Base-by-base conservation (phyloP, 345 rosid genomes). In the Lumnitzera littorea region DNA sequence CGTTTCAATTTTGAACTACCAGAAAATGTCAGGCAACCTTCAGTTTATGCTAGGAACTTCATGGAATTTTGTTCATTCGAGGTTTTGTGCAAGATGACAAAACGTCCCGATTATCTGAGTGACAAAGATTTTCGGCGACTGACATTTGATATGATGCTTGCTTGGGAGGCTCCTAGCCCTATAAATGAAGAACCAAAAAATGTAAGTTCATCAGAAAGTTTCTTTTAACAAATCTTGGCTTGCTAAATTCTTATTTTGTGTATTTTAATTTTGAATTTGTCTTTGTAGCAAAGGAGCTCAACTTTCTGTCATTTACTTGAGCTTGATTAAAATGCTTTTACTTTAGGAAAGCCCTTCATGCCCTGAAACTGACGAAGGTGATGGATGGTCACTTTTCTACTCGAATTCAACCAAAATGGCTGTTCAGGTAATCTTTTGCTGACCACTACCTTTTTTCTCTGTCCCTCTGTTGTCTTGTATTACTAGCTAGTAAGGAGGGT, bases 61-160 rank as follows among this genome's bases (percentile, higher is more conserved):
- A 58, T 91, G 8, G 96, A 91, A 81, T 88, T 84, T 64, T 84
- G 90, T 72, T 86, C 89, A 11, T 87, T 74, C 72, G 90, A 85
- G 67, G 76, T 96, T n/a, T 77, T 92, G 23, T 70, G 77, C 46
- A 71, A 46, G 52, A 58, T 79, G 1, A 68, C 69, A 64, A 78
- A 72, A 29, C 58, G 49, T 58, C 83, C 89, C n/a, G 77, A 78
- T 74, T 89, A 80, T 73, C 64, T 89, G 68, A 78, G 82, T 72
- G 88, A 92, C 60, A 74, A 76, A 24, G 91, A 82, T 15, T 87
- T 92, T 51, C 84, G 88, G 53, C 91, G 76, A 62, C 77, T 92
- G 29, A 82, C 82, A n/a, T 92, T 74, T 64, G 96, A 89, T 57
- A 87, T 89, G 96, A 92, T 92, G 96, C 98, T 89, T 72, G 98